Evolutionary conservation across 2,329 filamentous ascomycete species (phyloP), one percentile per base, ranked within the genome.

Genomic region (Verticillium nonalfalfae): DNA sequence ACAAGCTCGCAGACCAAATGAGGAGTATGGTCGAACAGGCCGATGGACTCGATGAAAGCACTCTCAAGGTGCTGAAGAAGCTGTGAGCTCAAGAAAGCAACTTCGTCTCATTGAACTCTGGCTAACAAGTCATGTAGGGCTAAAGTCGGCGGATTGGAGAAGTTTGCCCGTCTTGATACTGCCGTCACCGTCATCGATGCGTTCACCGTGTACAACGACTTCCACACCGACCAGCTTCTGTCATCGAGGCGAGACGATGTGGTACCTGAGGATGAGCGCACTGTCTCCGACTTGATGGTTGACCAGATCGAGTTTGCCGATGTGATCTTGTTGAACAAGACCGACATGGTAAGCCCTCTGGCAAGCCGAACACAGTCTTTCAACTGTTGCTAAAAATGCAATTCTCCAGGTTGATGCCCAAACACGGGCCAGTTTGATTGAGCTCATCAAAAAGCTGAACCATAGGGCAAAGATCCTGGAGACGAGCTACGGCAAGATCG

Each of bases 281-380:
- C 87, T 0, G 88, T 92, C 2, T 90, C 88, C 0, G 88, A 91
- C 66, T 79, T 92, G 0, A 89, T 91, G 81, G 87, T 90, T 0
- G 89, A 91, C 66, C 89, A 91, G 68, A 89, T 91, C 62, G 89
- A 92, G 72, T 92, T 92, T 66, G 88, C 89, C 0, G 88, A 91
- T 65, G 87, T 91, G 7, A 81, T 91, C 14, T 79, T 91, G 3
- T 74, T 91, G 21, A 91, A 91, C 74, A 91, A 91, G 72, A 77
- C 83, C 6, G 87, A 90, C 63, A 83, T 85, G 63, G 85, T 90
- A 14, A 21, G 69, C 56, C 3, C 26, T 26, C 3, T 26, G 3
- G 26, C 26, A 26, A 26, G 26, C 26, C 4, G 26, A 26, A 26
- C 26, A 26, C 3, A 26, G 4, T 14, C 9, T 15, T 18, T 58